Percentiles rank a stretch among this genome's conserved stretches.
These are phyloP conservation scores for Solanum lycopersicoides DNA, from an alignment of 257 asterid genomes.

Conservation along the genomic window DNA sequence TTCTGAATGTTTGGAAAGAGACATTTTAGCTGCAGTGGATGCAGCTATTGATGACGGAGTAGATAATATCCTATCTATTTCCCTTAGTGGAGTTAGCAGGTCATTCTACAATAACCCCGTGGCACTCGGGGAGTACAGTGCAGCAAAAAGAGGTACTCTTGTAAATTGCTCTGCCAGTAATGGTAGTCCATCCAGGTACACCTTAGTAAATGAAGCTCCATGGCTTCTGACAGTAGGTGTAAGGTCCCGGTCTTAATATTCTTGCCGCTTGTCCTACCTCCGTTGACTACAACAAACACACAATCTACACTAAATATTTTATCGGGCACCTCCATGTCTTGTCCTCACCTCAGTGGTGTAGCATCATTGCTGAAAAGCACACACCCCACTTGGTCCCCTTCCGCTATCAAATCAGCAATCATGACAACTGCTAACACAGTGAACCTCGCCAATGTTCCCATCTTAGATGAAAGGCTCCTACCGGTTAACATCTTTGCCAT, in stretches of 20 bases:
- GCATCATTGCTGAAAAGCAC: neutral
- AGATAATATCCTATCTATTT: no score
- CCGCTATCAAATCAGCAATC: constrained; percentile 42
- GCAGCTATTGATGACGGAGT: no score
- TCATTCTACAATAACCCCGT: no score
- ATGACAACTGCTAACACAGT: constrained; percentile 37
- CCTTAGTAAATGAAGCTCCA: no score
- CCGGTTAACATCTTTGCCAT: constrained; percentile 20
- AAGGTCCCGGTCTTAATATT: neutral
- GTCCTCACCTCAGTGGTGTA: neutral
- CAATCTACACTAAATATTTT: neutral
- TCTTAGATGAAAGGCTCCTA: constrained; percentile 20
- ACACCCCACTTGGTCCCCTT: constrained; percentile 1
- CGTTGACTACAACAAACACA: neutral
- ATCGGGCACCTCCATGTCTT: neutral
- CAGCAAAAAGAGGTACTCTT: no score
- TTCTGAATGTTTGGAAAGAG: no score
- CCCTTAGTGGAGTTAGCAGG: no score
- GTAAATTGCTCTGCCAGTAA: no score
- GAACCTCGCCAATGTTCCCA: constrained; percentile 7
- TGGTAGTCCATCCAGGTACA: no score
- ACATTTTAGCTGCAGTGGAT: no score
- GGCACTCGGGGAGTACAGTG: no score
- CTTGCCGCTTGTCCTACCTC: neutral
- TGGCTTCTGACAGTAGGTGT: no score